Base-by-base conservation (phyloP, 139 green algal genomes). In the Dunaliella sp. region DNA sequence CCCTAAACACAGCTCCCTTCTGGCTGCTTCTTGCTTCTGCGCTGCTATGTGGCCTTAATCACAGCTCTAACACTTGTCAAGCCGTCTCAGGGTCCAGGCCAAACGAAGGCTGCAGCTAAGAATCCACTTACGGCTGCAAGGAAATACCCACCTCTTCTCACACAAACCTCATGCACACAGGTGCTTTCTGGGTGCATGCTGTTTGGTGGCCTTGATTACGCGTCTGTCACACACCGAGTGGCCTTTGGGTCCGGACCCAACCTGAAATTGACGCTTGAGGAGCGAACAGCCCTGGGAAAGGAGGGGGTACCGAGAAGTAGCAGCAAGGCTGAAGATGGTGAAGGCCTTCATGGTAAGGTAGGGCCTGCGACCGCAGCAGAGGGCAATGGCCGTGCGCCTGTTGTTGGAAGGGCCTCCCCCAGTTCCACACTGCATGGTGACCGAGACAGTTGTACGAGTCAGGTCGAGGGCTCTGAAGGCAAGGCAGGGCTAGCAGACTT, bases 111-210 rank as follows among this genome's bases (percentile, higher is more conserved):
- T n/a, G n/a, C n/a, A n/a, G n/a, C n/a, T n/a, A n/a, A n/a, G n/a
- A n/a, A n/a, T n/a, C n/a, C n/a, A n/a, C n/a, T n/a, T n/a, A n/a
- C n/a, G n/a, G n/a, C n/a, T n/a, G n/a, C n/a, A n/a, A n/a, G n/a
- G n/a, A n/a, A n/a, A n/a, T n/a, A n/a, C n/a, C n/a, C n/a, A n/a
- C n/a, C n/a, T n/a, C n/a, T n/a, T n/a, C n/a, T n/a, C n/a, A n/a
- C n/a, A n/a, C n/a, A n/a, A 65, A 65, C 48, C 48, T 7, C 48
- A 65, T 65, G 48, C 48, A 16, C 48, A 16, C 48, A 65, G 48
- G 7, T 85, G 38, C 84, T 96, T 2, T 92, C 91, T 1, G 94
- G 94, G 7, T 31, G 89, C 35, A 81, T 92, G 31, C 90, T 97
- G 25, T 95, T 96, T 83, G 88, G 86, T 36, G 93, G 96, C 31